These are phyloP conservation scores for Nidularia pulvinata DNA, from an alignment of 768 basidiomycete genomes.

Conservation along the genomic window DNA sequence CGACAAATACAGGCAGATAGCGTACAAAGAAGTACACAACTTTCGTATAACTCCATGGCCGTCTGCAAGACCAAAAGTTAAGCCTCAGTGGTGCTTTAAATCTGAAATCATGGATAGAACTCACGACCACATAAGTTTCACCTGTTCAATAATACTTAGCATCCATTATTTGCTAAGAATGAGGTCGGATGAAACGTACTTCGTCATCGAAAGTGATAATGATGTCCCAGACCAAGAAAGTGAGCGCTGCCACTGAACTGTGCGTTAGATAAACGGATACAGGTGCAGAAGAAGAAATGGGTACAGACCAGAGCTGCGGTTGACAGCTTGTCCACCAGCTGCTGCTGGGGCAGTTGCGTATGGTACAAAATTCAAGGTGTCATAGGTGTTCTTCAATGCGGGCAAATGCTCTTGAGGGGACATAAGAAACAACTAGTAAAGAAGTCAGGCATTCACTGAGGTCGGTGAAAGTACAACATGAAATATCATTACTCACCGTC, in stretches of 20 bases:
- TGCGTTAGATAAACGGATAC: slow-evolving; percentile 1
- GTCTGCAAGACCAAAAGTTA: slow-evolving; percentile 1
- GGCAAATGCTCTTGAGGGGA: too few species aligned
- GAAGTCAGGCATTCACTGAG: too few species aligned
- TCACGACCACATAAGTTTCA: slow-evolving; percentile 39
- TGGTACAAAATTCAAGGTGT: slow-evolving; percentile 13
- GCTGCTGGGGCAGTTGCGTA: slow-evolving; percentile 15
- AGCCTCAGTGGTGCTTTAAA: background rate
- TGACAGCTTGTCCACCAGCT: slow-evolving; percentile 24
- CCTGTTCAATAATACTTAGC: slow-evolving; percentile 12
- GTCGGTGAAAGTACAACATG: too few species aligned
- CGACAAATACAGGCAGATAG: slow-evolving; percentile 31
- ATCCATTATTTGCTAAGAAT: background rate
- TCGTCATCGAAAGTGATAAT: slow-evolving; percentile 36
- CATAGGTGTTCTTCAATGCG: too few species aligned
- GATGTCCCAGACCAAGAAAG: slow-evolving; percentile 40
- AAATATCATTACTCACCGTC: too few species aligned
- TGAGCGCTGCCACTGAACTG: slow-evolving; percentile 27
- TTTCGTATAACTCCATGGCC: slow-evolving; percentile 30
- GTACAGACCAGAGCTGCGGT: slow-evolving; percentile 26
- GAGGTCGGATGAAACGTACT: slow-evolving; percentile 14
- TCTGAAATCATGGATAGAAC: slow-evolving; percentile 7
- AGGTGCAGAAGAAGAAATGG: background rate
- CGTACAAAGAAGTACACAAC: slow-evolving; percentile 31
- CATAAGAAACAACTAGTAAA: too few species aligned